Conservation (phyloP, 208 protist genomes). For the Herpetomonas tarakana region DNA sequence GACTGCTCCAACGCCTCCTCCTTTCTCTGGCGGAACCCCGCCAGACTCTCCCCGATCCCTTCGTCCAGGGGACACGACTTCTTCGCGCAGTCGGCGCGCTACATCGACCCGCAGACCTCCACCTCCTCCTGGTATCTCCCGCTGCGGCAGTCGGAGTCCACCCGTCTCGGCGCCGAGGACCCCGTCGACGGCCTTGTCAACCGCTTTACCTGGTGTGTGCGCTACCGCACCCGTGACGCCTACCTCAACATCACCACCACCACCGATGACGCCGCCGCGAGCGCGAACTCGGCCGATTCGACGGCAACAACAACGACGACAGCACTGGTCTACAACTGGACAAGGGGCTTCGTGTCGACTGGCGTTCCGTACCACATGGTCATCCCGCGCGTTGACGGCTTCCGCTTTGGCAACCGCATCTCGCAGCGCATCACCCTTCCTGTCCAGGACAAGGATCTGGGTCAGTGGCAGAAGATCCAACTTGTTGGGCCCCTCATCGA, state of each 20-base stretch:
- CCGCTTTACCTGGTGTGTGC: constrained; percentile 72
- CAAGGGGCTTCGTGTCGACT: constrained; percentile 44
- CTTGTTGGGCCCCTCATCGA: constrained; percentile 56
- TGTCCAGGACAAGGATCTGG: constrained; percentile 37
- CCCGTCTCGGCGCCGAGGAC: constrained; percentile 33
- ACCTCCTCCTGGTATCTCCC: constrained; percentile 65
- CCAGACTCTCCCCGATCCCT: constrained; percentile 48
- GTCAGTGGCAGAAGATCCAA: constrained; percentile 51
- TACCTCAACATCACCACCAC: background rate
- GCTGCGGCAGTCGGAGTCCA: constrained; percentile 37
- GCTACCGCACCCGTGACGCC: constrained; percentile 26
- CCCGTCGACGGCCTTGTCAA: constrained; percentile 18
- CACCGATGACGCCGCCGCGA: background rate
- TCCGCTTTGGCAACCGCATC: constrained; percentile 19
- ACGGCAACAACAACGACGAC: background rate
- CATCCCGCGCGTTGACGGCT: constrained; percentile 47
- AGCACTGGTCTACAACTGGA: constrained; percentile 8
- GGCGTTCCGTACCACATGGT: constrained; percentile 56
- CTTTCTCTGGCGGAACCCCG: constrained; percentile 58
- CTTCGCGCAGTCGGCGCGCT: constrained; percentile 30
- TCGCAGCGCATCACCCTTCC: constrained; percentile 29
- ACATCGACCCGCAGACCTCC: constrained; percentile 52
- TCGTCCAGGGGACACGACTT: constrained; percentile 20
- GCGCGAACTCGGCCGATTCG: background rate
- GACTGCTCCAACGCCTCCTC: constrained; percentile 62